A percentile compares a stretch with the other conserved stretches of the same genome.
These are phyloP conservation scores for Chloranthus sessilifolius DNA, from an alignment of 164 flowering plant genomes.

Conservation along the genomic window DNA sequence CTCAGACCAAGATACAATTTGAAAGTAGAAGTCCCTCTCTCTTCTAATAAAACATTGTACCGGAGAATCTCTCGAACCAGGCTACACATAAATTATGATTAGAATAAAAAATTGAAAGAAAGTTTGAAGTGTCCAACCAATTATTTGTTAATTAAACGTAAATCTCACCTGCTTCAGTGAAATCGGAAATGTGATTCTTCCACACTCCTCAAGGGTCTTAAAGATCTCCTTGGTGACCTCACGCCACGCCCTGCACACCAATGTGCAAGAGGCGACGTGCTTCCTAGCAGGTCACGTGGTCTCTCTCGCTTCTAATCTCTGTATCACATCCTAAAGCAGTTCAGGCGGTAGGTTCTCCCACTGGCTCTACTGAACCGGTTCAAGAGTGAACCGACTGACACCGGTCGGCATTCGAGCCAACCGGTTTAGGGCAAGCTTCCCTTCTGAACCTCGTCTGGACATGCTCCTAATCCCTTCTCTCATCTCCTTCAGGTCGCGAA, in stretches of 20 bases:
- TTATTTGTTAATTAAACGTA: no score
- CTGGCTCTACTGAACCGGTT: constrained; percentile 36
- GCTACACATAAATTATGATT: no score
- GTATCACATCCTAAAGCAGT: constrained; percentile 61
- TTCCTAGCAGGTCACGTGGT: constrained; percentile 66
- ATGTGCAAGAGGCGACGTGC: constrained; percentile 58
- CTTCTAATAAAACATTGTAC: constrained; percentile 84
- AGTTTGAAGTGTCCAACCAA: no score
- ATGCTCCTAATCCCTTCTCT: constrained; percentile 62
- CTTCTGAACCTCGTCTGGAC: constrained; percentile 46
- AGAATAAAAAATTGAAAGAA: no score
- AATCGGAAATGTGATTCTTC: constrained; percentile 68
- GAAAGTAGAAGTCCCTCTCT: constrained; percentile 65
- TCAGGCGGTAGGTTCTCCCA: constrained; percentile 83
- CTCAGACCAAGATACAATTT: constrained; percentile 55
- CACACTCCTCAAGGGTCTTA: constrained; percentile 61
- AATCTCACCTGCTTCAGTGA: constrained; percentile 91
- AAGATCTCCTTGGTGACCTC: constrained; percentile 50
- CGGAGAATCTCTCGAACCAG: constrained; percentile 68
- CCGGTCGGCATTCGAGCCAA: constrained; percentile 33
- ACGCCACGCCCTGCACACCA: constrained; percentile 76
- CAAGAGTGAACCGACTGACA: constrained; percentile 15
- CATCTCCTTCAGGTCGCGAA: constrained; percentile 66
- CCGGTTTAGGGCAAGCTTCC: constrained; percentile 42
- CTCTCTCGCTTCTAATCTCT: constrained; percentile 50